Percentiles rank a stretch among this genome's conserved stretches.
These are phyloP conservation scores for Hemerocallis citrina DNA, from an alignment of 106 monocot genomes.

Conservation along the genomic window DNA sequence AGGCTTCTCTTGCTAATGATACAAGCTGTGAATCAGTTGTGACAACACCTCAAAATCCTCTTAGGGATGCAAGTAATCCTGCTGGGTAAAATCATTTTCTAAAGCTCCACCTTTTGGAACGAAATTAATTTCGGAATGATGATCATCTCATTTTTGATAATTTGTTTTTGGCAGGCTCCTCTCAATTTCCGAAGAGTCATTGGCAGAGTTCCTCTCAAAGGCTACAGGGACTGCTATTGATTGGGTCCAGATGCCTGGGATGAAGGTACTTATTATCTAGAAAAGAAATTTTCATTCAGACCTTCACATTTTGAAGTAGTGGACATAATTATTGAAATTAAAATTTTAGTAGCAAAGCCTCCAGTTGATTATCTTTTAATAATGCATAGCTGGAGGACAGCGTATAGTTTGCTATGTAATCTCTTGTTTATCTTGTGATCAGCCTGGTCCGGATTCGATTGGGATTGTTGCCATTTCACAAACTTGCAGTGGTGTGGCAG, in stretches of 20 bases:
- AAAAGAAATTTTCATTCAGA: background rate
- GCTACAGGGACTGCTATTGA: constrained; percentile 99
- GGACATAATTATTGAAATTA: background rate
- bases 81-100: constrained; percentile 55
- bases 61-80: constrained; percentile 73
- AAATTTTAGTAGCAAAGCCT: background rate
- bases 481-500: constrained; percentile 78
- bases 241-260: constrained; percentile 99
- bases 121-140: background rate
- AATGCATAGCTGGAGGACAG: too few relatives aligned
- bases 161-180: constrained; percentile 47
- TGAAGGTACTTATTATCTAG: constrained; percentile 57
- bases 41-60: constrained; percentile 66
- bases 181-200: constrained; percentile 84
- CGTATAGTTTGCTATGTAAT: too few relatives aligned
- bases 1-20: constrained; percentile 68
- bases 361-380: background rate
- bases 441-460: constrained; percentile 99
- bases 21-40: constrained; percentile 91
- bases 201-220: constrained; percentile 98
- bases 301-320: background rate
- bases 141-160: background rate
- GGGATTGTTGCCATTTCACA: constrained; percentile 88
- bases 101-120: background rate
- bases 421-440: constrained; percentile 5